Conservation (phyloP, 129 eudicot genomes). For the Tanacetum coccineum region DNA sequence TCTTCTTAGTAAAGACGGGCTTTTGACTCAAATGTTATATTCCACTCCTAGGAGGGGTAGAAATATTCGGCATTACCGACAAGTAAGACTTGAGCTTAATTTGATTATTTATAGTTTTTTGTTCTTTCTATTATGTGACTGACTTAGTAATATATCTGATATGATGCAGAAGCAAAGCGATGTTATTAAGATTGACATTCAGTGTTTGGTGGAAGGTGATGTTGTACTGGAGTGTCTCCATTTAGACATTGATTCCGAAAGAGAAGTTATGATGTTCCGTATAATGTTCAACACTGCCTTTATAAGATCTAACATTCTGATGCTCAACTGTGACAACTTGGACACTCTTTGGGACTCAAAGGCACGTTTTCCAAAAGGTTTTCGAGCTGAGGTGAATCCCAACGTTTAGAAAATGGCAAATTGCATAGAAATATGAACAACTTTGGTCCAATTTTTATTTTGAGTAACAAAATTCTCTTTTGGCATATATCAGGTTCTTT, state of each 20-base stretch:
- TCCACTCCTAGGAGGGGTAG: slow-evolving; percentile 73
- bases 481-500: slow-evolving; percentile 59
- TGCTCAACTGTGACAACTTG: slow-evolving; percentile 81
- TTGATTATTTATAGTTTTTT: not conserved
- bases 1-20: slow-evolving; percentile 80
- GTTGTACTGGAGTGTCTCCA: slow-evolving; percentile 95
- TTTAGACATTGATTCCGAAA: slow-evolving; percentile 75
- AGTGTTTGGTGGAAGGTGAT: slow-evolving; percentile 97
- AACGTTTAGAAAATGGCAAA: slow-evolving; percentile 4
- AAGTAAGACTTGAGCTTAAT: slow-evolving; percentile 39
- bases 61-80: slow-evolving; percentile 75
- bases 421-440: no score
- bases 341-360: slow-evolving; percentile 97
- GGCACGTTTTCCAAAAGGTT: slow-evolving; percentile 79
- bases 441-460: not conserved
- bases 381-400: slow-evolving; percentile 80
- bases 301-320: slow-evolving; percentile 85
- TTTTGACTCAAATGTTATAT: slow-evolving; percentile 80
- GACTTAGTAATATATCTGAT: slow-evolving; percentile 11
- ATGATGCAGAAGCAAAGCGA: slow-evolving; percentile 85
- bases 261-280: slow-evolving; percentile 99
- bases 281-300: slow-evolving; percentile 95
- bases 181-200: slow-evolving; percentile 91
- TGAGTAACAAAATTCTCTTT: not conserved
- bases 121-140: not conserved